phyloP scores from a whole-genome alignment of 805 yeast genomes.

The Metschnikowia corniflorae region DNA sequence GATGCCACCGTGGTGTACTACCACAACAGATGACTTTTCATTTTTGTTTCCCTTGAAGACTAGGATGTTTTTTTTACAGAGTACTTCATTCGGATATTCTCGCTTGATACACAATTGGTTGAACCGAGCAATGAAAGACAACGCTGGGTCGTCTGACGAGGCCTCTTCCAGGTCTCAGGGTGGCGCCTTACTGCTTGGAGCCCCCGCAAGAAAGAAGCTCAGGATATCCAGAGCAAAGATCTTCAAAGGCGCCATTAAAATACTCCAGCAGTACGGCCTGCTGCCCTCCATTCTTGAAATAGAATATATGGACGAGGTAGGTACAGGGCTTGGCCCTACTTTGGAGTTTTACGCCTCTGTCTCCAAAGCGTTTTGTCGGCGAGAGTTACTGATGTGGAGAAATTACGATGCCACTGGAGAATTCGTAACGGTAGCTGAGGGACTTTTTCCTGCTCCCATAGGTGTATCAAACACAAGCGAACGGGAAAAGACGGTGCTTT shows the following conservation, averaged over 20 bases:
- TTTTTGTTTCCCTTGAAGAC: constrained; percentile 84
- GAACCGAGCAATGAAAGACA: constrained; percentile 16
- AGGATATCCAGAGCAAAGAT: constrained; percentile 68
- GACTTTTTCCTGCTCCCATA: constrained; percentile 75
- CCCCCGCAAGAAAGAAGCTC: constrained; percentile 75
- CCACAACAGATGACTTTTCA: constrained; percentile 69
- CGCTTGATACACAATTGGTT: constrained; percentile 80
- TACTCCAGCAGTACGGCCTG: constrained; percentile 70
- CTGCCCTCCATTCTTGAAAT: constrained; percentile 82
- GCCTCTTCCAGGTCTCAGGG: constrained; percentile 1
- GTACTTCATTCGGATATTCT: constrained; percentile 89
- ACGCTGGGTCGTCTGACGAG: constrained; percentile 26
- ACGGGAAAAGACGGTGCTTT: constrained; percentile 39
- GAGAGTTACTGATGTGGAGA: constrained; percentile 68
- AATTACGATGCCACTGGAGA: constrained; percentile 25
- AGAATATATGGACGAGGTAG: constrained; percentile 85
- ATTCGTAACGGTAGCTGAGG: constrained; percentile 43
- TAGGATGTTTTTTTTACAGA: constrained; percentile 70
- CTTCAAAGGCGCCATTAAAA: constrained; percentile 73
- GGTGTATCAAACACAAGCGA: constrained; percentile 25
- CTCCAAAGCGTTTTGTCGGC: constrained; percentile 66
- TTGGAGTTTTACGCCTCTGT: constrained; percentile 84
- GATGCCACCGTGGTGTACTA: constrained; percentile 80
- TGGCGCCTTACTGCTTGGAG: constrained; percentile 53
- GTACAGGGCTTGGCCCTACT: constrained; percentile 97